Base-by-base conservation (phyloP, 176 grass and related monocot genomes). In the Poa annua region DNA sequence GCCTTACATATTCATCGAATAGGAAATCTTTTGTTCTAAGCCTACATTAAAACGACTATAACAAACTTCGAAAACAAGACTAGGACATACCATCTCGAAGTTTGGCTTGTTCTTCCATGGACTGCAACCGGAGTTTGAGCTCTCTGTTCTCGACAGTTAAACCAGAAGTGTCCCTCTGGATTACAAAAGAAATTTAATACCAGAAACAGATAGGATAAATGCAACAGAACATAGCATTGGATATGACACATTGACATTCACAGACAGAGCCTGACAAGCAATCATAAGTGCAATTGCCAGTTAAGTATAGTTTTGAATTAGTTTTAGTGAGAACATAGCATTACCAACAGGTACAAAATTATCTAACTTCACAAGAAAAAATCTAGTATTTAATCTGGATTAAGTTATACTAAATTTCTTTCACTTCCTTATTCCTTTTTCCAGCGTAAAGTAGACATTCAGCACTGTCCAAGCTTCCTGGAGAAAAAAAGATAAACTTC, bases 81-180 rank as follows among this genome's bases (percentile, higher is more conserved):
- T 47, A 72, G 4, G 25, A 80, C 71, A 64, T 94, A 96, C 97
- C 97, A 84, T 99, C 93, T 87, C 93, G 87, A 82, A 99, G 97
- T 86, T 99, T 92, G 60, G 97, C 93, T 84, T 99, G 97, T 69
- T 99, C 90, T 86, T 99, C 97, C 97, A 96, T 99, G 60, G 97
- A 25, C 81, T 96, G 91, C 85, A 94, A 87, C 73, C 93, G 89
- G 22, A 96, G 89, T 92, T 94, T 99, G 78, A 96, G 84, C 70
- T 96, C 97, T 78, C 97, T 96, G 71, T 99, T 99, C 85, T 96
- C 97, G 19, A 91, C 12, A 19, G 97, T 99, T 85, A 99, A 87
- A 83, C 91, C 80, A 54, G 91, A 86, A 32, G 93, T 94, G 33
- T 96, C 97, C 85, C 97, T 99, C 93, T 99, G 82, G 71, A 81